Base-by-base conservation (phyloP, 192 early-diverging fungal genomes). In the Podila epigama region DNA sequence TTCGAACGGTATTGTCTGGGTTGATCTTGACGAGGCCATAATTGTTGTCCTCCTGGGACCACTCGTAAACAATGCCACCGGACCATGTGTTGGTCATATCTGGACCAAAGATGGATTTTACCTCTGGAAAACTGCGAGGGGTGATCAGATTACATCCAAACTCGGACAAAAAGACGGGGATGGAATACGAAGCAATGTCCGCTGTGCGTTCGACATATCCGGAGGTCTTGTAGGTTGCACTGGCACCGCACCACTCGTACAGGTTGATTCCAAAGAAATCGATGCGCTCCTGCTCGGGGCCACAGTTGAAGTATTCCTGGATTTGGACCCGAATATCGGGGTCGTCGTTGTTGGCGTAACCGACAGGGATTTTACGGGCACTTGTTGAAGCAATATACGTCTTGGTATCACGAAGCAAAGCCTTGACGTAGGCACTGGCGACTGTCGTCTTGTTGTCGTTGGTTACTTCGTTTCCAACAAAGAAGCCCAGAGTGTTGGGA, bases 331-430 rank as follows among this genome's bases (percentile, higher is more conserved):
- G 86, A 66, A 93, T 90, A 52, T 84, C 82, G 8, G 85, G 78
- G 58, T 91, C 91, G 63, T 93, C 92, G 78, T 92, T 91, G 69
- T 87, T 85, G 9, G 91, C 89, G 58, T 94, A 94, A 10, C 92
- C 92, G 13, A 94, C 90, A 18, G 92, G 89, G 58, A 89, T 89
- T 51, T 73, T 68, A 37, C 86, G 84, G 3, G 62, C 51, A 57
- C 83, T 81, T 34, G 69, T 79, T 3, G 62, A 31, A 58, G 79
- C 81, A 41, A 92, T 83, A 41, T 91, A 90, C 12, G 69, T 79
- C 70, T 89, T 90, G 5, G 84, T 79, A 60, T 94, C 92, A 40
- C 92, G 83, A 37, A 94, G 29, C 5, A 83, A 67, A n/a, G 89
- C 91, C 70, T 89, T 88, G 69, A 92, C 92, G 70, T 79, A 89